A percentile compares a stretch with the other conserved stretches of the same genome.
phyloP scores from a whole-genome alignment of 2,329 filamentous ascomycete genomes.

The Pseudopithomyces chartarum region DNA sequence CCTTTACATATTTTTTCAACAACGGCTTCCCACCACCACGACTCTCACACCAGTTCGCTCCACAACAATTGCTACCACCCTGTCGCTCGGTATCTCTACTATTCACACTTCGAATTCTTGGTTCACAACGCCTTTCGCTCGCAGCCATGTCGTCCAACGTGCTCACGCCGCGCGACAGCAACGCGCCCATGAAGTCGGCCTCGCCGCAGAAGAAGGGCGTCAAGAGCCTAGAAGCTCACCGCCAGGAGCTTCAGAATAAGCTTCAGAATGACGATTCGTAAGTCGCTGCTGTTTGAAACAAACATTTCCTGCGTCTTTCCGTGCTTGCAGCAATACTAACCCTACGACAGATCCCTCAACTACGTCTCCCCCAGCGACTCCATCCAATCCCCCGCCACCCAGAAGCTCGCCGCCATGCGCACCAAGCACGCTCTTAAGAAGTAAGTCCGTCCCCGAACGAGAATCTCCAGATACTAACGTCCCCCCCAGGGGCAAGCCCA shows the following conservation, averaged over 20 bases:
- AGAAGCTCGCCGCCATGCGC: slow-evolving; percentile 80
- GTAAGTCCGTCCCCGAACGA: slow-evolving; percentile 24
- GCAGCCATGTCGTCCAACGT: slow-evolving; percentile 63
- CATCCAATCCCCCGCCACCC: slow-evolving; percentile 85
- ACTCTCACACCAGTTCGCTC: slow-evolving; percentile 6
- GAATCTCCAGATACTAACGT: slow-evolving; percentile 15
- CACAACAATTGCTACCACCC: slow-evolving; percentile 1
- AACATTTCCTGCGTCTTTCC: not conserved
- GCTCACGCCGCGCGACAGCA: slow-evolving; percentile 70
- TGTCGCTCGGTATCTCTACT: slow-evolving; percentile 1
- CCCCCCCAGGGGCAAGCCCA: slow-evolving; percentile 42
- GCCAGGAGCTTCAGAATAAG: slow-evolving; percentile 74
- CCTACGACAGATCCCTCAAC: slow-evolving; percentile 50
- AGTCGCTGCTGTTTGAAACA: slow-evolving; percentile 31
- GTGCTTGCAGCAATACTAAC: not conserved
- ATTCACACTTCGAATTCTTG: not conserved
- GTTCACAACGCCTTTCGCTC: not conserved
- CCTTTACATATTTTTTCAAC: not conserved
- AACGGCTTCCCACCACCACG: not conserved
- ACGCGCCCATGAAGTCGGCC: slow-evolving; percentile 50
- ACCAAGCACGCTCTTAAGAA: slow-evolving; percentile 81
- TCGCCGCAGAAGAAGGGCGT: slow-evolving; percentile 35
- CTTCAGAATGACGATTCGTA: slow-evolving; percentile 68
- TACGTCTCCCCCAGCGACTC: slow-evolving; percentile 86
- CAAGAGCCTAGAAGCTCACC: slow-evolving; percentile 72